phyloP scores from a whole-genome alignment of 2,329 filamentous ascomycete species.

The Arthrobotrys sphaeroides region DNA sequence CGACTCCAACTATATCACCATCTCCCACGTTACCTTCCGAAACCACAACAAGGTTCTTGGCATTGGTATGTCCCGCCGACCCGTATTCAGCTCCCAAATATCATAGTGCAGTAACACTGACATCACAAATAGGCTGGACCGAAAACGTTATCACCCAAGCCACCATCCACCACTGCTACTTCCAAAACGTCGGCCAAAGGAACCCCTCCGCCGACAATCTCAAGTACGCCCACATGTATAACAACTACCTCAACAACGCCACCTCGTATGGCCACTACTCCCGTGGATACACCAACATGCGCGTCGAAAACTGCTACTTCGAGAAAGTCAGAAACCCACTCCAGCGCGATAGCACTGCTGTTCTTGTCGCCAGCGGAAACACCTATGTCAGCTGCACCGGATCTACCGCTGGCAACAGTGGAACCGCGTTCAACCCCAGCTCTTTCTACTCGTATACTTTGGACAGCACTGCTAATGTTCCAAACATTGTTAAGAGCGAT shows the following conservation, averaged over 20 bases:
- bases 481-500: conserved; percentile 49
- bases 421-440: conserved; percentile 54
- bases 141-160: conserved; percentile 56
- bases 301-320: conserved; percentile 56
- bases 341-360: conserved; percentile 52
- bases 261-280: conserved; percentile 58
- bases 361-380: conserved; percentile 52
- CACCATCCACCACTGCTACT: conserved; percentile 57
- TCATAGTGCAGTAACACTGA: not conserved
- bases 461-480: conserved; percentile 54
- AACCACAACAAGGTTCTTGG: conserved; percentile 58
- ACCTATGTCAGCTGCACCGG: conserved; percentile 56
- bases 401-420: conserved; percentile 51
- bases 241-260: conserved; percentile 56
- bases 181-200: conserved; percentile 55
- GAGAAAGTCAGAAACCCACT: conserved; percentile 56
- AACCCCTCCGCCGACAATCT: conserved; percentile 57
- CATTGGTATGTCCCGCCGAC: conserved; percentile 35
- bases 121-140: conserved; percentile 52
- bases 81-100: not conserved
- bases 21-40: conserved; percentile 55
- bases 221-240: conserved; percentile 55
- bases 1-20: conserved; percentile 57
- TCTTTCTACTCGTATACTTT: conserved; percentile 56
- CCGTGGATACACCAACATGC: conserved; percentile 55